Percentiles rank a stretch among this genome's conserved stretches.
phyloP scores from a whole-genome alignment of 1,139 yeast genomes.

The Eremothecium sinecaudum region DNA sequence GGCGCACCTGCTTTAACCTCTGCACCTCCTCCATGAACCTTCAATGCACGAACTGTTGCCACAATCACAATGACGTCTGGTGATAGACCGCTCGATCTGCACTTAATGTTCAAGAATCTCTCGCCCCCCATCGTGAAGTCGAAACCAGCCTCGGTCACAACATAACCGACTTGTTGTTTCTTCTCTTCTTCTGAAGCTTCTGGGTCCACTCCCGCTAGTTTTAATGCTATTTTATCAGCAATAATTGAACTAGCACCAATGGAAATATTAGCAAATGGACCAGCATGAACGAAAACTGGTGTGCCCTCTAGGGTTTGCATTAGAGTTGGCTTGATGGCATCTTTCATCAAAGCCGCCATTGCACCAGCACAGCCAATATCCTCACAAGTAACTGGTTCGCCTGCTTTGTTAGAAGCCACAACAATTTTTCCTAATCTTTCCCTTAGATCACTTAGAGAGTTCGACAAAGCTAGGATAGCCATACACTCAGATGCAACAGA shows the following conservation, averaged over 20 bases:
- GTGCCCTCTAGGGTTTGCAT: slow-evolving; percentile 99
- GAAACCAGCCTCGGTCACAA: slow-evolving; percentile 95
- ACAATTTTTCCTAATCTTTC: slow-evolving; percentile 87
- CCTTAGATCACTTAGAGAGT: slow-evolving; percentile 76
- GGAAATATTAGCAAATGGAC: slow-evolving; percentile 96
- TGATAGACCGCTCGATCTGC: slow-evolving; percentile 81
- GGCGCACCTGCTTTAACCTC: slow-evolving; percentile 94
- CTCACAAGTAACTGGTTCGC: slow-evolving; percentile 90
- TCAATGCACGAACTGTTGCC: slow-evolving; percentile 94
- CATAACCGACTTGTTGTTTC: slow-evolving; percentile 69
- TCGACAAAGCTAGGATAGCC: slow-evolving; percentile 92
- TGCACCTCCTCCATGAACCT: slow-evolving; percentile 98
- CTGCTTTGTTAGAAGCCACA: slow-evolving; percentile 70
- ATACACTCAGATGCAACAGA: slow-evolving; percentile 96
- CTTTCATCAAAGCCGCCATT: slow-evolving; percentile 86
- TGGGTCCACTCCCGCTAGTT: slow-evolving; percentile 70
- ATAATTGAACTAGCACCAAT: slow-evolving; percentile 93
- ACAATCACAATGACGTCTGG: slow-evolving; percentile 94
- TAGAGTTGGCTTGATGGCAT: slow-evolving; percentile 92
- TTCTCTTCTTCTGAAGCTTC: slow-evolving; percentile 41
- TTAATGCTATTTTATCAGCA: slow-evolving; percentile 92
- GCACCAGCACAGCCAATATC: slow-evolving; percentile 98
- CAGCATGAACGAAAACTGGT: slow-evolving; percentile 96
- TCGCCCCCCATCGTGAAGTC: slow-evolving; percentile 99
- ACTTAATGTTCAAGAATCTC: slow-evolving; percentile 91